Evolutionary conservation across 1,284 basidiomycete genomes (phyloP).

Genomic region (Rhizoctonia solani): DNA sequence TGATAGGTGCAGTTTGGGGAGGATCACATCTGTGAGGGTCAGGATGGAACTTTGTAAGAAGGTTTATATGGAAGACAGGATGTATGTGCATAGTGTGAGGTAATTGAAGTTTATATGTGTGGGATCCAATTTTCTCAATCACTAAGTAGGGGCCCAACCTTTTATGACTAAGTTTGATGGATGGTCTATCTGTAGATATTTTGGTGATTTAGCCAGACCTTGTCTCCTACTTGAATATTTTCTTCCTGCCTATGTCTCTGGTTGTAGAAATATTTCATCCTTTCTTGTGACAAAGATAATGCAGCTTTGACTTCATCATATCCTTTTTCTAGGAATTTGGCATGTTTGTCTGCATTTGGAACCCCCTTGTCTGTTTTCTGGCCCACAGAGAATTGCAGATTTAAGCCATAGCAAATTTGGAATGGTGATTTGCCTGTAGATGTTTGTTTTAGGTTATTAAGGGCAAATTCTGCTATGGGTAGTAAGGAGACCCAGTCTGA

Average conservation of each 20-base stretch:
- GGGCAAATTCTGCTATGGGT: constrained; percentile 40
- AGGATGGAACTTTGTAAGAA: neutral
- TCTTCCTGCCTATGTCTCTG: neutral
- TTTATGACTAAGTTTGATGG: constrained; percentile 40
- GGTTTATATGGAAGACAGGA: no score
- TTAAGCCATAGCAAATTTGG: constrained; percentile 41
- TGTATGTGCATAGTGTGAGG: no score
- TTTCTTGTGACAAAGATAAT: constrained; percentile 12
- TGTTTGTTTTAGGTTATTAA: constrained; percentile 33
- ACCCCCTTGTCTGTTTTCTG: neutral
- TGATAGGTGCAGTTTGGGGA: constrained; percentile 2
- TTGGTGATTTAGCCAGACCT: constrained; percentile 37
- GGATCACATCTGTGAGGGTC: neutral
- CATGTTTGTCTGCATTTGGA: neutral
- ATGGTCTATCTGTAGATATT: constrained; percentile 41
- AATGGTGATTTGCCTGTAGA: constrained; percentile 42
- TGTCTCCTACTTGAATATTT: constrained; percentile 37
- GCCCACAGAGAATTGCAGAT: constrained; percentile 36
- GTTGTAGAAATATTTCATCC: constrained; percentile 1
- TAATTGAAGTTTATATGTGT: no score
- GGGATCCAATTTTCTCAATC: no score
- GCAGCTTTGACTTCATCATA: constrained; percentile 3
- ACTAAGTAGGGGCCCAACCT: constrained; percentile 41
- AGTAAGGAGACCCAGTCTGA: constrained; percentile 39
- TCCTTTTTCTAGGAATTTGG: neutral